Evolutionary conservation across 306 rosid species (phyloP).

Genomic region (Gillenia trifoliata): DNA sequence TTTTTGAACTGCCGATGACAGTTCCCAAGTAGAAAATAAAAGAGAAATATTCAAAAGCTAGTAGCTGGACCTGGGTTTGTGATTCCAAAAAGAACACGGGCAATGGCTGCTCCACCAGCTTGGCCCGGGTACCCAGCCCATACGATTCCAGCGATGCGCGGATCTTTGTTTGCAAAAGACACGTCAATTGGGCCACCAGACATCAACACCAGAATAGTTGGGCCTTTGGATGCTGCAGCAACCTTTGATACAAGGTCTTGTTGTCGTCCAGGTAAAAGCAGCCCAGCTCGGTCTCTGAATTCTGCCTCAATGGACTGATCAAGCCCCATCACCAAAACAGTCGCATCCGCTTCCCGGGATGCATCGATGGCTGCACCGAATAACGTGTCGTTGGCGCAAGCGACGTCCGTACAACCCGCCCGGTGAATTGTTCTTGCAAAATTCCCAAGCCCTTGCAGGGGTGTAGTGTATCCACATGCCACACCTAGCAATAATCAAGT

Average conservation of each 20-base stretch:
- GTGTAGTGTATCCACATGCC: slow-evolving; percentile 72
- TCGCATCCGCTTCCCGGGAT: slow-evolving; percentile 63
- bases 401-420: slow-evolving; percentile 56
- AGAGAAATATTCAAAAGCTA: neutral
- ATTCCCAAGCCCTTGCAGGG: slow-evolving; percentile 67
- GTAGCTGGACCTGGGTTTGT: slow-evolving; percentile 51
- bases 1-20: neutral
- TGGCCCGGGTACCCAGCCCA: slow-evolving; percentile 97
- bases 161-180: slow-evolving; percentile 58
- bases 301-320: slow-evolving; percentile 94
- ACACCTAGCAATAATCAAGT: slow-evolving; percentile 35
- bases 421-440: slow-evolving; percentile 45
- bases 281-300: slow-evolving; percentile 45
- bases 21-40: neutral
- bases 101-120: slow-evolving; percentile 84
- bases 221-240: slow-evolving; percentile 72
- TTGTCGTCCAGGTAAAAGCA: slow-evolving; percentile 76
- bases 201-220: slow-evolving; percentile 68
- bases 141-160: slow-evolving; percentile 42
- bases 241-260: slow-evolving; percentile 66
- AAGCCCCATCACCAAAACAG: slow-evolving; percentile 64
- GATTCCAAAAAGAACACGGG: slow-evolving; percentile 62
- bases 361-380: slow-evolving; percentile 54
- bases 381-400: slow-evolving; percentile 36
- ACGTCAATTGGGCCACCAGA: slow-evolving; percentile 85